Percentiles rank a stretch among this genome's conserved stretches.
phyloP scores from a whole-genome alignment of 1,284 basidiomycete genomes.

The Bjerkandera adusta region DNA sequence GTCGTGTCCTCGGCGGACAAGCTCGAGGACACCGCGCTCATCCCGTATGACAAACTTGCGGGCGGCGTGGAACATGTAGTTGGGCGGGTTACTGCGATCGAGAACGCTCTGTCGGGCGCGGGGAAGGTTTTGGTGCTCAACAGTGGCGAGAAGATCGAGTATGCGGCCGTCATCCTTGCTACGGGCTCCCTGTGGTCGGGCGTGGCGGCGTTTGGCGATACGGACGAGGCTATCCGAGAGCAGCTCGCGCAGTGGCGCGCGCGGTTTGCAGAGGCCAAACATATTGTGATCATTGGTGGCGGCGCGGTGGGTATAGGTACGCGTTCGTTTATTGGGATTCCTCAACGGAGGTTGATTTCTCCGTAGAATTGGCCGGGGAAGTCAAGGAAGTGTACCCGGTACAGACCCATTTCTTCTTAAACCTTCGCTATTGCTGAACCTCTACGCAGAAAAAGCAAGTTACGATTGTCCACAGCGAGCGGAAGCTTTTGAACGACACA shows the following conservation, averaged over 20 bases:
- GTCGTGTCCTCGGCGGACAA: constrained; percentile 30
- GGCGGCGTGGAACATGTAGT: constrained; percentile 40
- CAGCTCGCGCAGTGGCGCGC: constrained; percentile 42
- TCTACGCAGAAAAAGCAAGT: constrained; percentile 50
- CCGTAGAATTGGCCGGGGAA: constrained; percentile 55
- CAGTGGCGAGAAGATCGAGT: constrained; percentile 46
- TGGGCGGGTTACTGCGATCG: constrained; percentile 44
- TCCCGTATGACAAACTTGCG: constrained; percentile 46
- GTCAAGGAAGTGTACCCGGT: constrained; percentile 51
- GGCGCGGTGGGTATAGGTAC: constrained; percentile 62
- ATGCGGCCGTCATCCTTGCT: constrained; percentile 54
- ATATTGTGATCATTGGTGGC: constrained; percentile 58
- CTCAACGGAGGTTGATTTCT: neutral
- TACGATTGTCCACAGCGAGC: constrained; percentile 59
- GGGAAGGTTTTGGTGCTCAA: constrained; percentile 46
- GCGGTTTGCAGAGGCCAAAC: constrained; percentile 44
- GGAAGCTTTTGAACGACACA: constrained; percentile 49
- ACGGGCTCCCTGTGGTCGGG: constrained; percentile 57
- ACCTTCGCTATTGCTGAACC: constrained; percentile 16
- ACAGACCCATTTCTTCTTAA: constrained; percentile 6
- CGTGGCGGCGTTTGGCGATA: constrained; percentile 44
- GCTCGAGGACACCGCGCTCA: constrained; percentile 33
- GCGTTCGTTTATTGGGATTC: constrained; percentile 15
- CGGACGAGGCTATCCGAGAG: constrained; percentile 35
- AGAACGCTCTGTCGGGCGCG: constrained; percentile 33